These are phyloP conservation scores for Cinchona pubescens DNA, from an alignment of 257 asterid genomes.

Conservation along the genomic window DNA sequence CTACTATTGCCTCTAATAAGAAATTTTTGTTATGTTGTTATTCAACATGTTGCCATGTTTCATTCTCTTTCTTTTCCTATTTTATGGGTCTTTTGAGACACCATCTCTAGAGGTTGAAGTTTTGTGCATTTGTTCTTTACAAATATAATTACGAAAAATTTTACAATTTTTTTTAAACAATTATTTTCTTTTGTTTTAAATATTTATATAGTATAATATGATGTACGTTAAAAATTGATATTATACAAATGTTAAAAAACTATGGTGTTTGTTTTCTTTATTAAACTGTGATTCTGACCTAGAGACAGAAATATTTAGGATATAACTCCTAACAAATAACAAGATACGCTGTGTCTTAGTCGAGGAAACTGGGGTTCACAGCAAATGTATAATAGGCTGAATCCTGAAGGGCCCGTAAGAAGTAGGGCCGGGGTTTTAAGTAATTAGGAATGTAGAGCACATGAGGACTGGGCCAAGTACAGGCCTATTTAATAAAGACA, in stretches of 20 bases:
- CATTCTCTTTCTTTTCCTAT: background rate
- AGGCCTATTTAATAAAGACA: slow-evolving; percentile 28
- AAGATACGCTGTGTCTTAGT: slow-evolving; percentile 26
- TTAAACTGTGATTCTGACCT: background rate
- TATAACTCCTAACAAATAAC: slow-evolving; percentile 8
- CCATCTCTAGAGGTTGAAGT: background rate
- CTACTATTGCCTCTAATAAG: too few relatives aligned
- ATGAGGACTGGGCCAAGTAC: slow-evolving; percentile 39
- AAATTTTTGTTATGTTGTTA: too few relatives aligned
- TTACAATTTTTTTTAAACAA: too few relatives aligned
- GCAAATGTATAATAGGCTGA: too few relatives aligned
- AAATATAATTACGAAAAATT: too few relatives aligned
- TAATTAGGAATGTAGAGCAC: slow-evolving; percentile 32
- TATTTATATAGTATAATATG: too few relatives aligned
- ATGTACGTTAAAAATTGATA: too few relatives aligned
- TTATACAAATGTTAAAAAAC: too few relatives aligned
- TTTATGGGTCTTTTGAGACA: background rate
- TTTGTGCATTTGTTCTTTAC: background rate
- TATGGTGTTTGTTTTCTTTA: background rate
- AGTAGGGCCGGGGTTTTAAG: slow-evolving; percentile 1
- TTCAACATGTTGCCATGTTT: too few relatives aligned
- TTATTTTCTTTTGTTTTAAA: too few relatives aligned
- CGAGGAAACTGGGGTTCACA: slow-evolving; percentile 31
- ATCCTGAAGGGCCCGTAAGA: background rate
- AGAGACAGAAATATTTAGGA: slow-evolving; percentile 25